Conservation (phyloP, 208 protist species). For the Acanthamoeba rhysodes region DNA sequence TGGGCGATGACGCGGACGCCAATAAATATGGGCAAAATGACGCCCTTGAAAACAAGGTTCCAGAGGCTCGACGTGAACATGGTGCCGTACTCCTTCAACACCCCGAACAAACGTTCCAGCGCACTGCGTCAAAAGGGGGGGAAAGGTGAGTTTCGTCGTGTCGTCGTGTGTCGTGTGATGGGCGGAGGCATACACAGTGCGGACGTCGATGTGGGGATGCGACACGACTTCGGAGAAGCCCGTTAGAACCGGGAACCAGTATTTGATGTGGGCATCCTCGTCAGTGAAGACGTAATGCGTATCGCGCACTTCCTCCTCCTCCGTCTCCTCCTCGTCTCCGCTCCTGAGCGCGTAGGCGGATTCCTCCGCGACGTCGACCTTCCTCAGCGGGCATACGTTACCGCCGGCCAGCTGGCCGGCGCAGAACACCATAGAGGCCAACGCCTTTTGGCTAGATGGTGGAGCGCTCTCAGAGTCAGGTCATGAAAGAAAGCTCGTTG, state of each 20-base stretch:
- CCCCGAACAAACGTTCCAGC: conserved; percentile 45
- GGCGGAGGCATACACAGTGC: conserved; percentile 35
- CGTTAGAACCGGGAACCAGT: conserved; percentile 86
- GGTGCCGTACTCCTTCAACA: conserved; percentile 71
- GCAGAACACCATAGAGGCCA: conserved; percentile 70
- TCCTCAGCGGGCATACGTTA: conserved; percentile 15
- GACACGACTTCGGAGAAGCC: conserved; percentile 74
- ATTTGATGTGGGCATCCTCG: conserved; percentile 61
- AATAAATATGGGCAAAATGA: conserved; percentile 80
- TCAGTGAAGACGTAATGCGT: conserved; percentile 65
- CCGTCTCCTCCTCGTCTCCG: conserved; percentile 3
- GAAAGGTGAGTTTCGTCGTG: background rate
- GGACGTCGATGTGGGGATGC: conserved; percentile 76
- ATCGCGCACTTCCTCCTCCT: background rate
- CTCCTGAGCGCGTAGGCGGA: background rate
- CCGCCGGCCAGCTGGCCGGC: background rate
- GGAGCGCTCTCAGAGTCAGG: background rate
- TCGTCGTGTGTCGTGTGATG: background rate
- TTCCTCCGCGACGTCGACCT: background rate
- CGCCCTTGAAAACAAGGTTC: conserved; percentile 79
- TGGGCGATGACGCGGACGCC: conserved; percentile 71
- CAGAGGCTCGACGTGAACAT: conserved; percentile 61
- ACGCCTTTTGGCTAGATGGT: conserved; percentile 57
- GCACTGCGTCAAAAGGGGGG: background rate
- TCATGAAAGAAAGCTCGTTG: background rate